Base-by-base conservation (phyloP, 129 eudicot genomes). In the Solidago caesia region DNA sequence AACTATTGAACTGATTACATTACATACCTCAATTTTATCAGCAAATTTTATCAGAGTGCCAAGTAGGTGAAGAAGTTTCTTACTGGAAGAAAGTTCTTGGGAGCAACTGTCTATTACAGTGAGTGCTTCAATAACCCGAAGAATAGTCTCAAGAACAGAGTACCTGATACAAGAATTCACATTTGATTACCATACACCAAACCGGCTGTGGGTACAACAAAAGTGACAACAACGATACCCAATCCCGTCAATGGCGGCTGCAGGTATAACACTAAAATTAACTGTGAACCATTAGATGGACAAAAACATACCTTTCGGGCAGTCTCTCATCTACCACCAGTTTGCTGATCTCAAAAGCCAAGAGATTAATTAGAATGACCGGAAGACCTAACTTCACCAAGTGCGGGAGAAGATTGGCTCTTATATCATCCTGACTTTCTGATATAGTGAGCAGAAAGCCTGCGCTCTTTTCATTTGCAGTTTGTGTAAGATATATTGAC, bases 371-470 rank as follows among this genome's bases (percentile, higher is more conserved):
- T 74, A 95, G 70, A 74, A 89, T 80, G 64, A 55, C 47, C 5
- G 96, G 89, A 78, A 95, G 92, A 64, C 91, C 97, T 77, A 89
- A 87, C 53, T 89, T 85, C 82, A 87, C 70, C 80, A 91, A 68
- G 16, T 73, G 56, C 44, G 96, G 93, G 58, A 90, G 87, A 75
- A 94, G 88, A 68, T 85, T 70, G 65, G 79, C 73, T 57, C 77
- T 81, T 53, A 85, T 84, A 70, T 83, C 96, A 77, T 77, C 85
- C 72, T 75, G 76, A 82, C 92, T 81, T 85, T 88, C 96, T 75
- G 86, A 70, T 80, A 88, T 71, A 44, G 93, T 82, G 66, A 87
- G 79, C 77, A 94, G 57, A 44, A 93, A 79, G 67, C 89, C 97
- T 79, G 84, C 89, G 81, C 89, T 85, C 98, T 94, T 78, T 60